Base-by-base conservation (phyloP, 164 flowering plant species). In the Echeveria elegans region DNA sequence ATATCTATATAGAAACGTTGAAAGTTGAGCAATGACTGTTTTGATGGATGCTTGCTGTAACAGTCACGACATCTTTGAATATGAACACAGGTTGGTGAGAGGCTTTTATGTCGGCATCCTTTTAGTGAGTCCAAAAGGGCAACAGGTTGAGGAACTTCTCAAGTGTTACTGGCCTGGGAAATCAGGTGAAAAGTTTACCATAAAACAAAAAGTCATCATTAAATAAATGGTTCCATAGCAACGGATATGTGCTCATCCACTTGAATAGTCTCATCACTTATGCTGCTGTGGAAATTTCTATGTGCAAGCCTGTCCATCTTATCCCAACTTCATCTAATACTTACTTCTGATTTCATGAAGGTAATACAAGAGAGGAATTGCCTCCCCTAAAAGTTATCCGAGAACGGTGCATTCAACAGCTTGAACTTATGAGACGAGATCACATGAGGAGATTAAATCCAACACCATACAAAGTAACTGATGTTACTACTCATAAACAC, bases 371-470 rank as follows among this genome's bases (percentile, higher is more conserved):
- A 81, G 88, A 82, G 75, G 82, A 77, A 68, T 68, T 90, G 56
- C 96, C 88, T 8, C 60, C 85, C 23, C 80, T 95, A 8, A 79
- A 78, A 52, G 80, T 80, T 66, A 85, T 83, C 24, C 85, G 97
- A 69, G 78, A 85, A 0, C 87, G 82, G 11, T 90, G 99, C 81
- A 87, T 95, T 29, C 73, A 80, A 43, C 99, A 92, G 79, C 76
- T 92, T 67, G 85, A 82, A 73, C 89, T 85, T 70, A 92, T 95
- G 98, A 85, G 98, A 29, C 83, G 96, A 29, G 99, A 95, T 80
- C 99, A 95, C 77, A 90, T 95, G 98, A 82, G 99, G 78, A 80
- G 94, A 72, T 75, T 95, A 52, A 95, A 95, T 72, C 99, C 99
- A 43, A 95, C 99, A 9, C 99, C 99, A 7, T 95, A 92, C 83